Evolutionary conservation across 805 yeast genomes (phyloP).

Genomic region (Sugiyamaella smithiae): DNA sequence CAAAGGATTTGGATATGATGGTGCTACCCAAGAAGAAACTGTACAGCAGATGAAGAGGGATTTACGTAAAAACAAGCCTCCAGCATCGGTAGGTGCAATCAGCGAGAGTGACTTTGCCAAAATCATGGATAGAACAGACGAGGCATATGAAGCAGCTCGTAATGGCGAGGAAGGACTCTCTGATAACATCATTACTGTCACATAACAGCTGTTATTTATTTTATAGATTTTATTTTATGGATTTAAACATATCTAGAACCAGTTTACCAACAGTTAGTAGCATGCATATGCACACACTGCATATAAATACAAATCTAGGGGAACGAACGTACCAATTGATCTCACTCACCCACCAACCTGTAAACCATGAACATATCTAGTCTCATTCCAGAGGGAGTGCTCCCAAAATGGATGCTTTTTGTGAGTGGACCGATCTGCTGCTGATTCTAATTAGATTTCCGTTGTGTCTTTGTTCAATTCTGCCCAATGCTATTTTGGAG

Average conservation of each 20-base stretch:
- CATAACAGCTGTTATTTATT: neutral
- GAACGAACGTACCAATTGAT: too few species aligned
- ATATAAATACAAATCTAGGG: too few species aligned
- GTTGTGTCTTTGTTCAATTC: constrained; percentile 92
- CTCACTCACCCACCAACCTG: too few species aligned
- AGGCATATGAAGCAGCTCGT: constrained; percentile 21
- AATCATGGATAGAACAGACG: constrained; percentile 19
- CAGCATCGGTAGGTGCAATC: constrained; percentile 4
- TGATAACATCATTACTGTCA: constrained; percentile 9
- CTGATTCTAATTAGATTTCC: constrained; percentile 48
- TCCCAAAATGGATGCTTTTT: constrained; percentile 77
- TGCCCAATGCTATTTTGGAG: constrained; percentile 76
- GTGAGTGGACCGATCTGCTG: constrained; percentile 38
- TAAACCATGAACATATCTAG: neutral
- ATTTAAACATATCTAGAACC: too few species aligned
- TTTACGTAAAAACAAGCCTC: constrained; percentile 2
- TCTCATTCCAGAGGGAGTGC: constrained; percentile 39
- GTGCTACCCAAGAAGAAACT: constrained; percentile 10
- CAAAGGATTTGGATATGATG: constrained; percentile 26
- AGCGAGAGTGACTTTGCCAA: constrained; percentile 15
- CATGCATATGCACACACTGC: too few species aligned
- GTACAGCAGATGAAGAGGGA: constrained; percentile 7
- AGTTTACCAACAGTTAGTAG: too few species aligned
- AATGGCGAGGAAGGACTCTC: constrained; percentile 16
- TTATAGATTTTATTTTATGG: too few species aligned